Evolutionary conservation across 2,329 filamentous ascomycete genomes (phyloP).

Genomic region (Periglandula ipomoeae): DNA sequence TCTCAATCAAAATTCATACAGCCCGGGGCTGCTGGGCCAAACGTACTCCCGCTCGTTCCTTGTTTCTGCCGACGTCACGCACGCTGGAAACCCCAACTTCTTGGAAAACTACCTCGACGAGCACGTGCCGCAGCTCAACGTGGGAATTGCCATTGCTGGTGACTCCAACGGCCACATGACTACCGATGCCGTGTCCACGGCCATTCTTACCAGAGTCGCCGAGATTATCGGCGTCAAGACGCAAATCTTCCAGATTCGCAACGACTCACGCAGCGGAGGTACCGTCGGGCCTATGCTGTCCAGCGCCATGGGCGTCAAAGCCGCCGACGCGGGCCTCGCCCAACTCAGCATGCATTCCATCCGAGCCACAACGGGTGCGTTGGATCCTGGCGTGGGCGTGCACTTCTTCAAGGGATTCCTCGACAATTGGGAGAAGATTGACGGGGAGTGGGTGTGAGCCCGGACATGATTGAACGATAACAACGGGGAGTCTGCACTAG

Average conservation of each 20-base stretch:
- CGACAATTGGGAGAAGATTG: slow-evolving; percentile 76
- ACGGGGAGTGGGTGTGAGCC: slow-evolving; percentile 61
- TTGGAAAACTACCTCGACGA: slow-evolving; percentile 70
- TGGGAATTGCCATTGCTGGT: slow-evolving; percentile 69
- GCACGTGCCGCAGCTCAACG: slow-evolving; percentile 81
- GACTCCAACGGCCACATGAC: slow-evolving; percentile 96
- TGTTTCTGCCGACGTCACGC: slow-evolving; percentile 84
- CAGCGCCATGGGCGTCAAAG: slow-evolving; percentile 67
- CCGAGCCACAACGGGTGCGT: slow-evolving; percentile 73
- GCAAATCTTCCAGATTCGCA: slow-evolving; percentile 91
- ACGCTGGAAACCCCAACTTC: slow-evolving; percentile 95
- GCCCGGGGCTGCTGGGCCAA: slow-evolving; percentile 59
- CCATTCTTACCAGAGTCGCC: slow-evolving; percentile 70
- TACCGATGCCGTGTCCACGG: slow-evolving; percentile 77
- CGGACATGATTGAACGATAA: neutral
- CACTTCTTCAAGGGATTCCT: slow-evolving; percentile 85
- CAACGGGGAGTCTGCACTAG: neutral
- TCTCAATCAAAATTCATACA: slow-evolving; percentile 43
- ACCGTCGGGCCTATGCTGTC: slow-evolving; percentile 92
- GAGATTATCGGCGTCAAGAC: slow-evolving; percentile 62
- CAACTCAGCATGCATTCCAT: slow-evolving; percentile 94
- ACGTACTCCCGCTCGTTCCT: slow-evolving; percentile 91
- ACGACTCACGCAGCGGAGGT: slow-evolving; percentile 80
- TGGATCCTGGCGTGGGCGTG: slow-evolving; percentile 82
- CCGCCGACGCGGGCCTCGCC: slow-evolving; percentile 81